Conservation (phyloP, 1,139 yeast species). For the Saccharomyces hybrid region DNA sequence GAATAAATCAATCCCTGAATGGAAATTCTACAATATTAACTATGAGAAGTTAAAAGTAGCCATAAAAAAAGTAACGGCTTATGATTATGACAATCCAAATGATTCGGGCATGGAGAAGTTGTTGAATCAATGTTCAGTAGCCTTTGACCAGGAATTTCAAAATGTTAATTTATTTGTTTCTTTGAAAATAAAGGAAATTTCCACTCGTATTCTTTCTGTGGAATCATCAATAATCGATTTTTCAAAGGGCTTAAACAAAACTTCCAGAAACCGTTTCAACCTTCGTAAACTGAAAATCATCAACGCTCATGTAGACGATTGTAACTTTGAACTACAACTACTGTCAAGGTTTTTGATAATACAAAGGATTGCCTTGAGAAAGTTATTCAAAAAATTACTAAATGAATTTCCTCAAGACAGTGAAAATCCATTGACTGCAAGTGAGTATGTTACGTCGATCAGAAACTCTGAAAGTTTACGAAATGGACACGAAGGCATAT, state of each 20-base stretch:
- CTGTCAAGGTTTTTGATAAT: slow-evolving; percentile 67
- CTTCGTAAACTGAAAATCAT: slow-evolving; percentile 15
- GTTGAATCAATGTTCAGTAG: slow-evolving; percentile 15
- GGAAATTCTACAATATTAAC: slow-evolving; percentile 78
- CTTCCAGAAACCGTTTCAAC: background rate
- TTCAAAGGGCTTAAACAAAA: slow-evolving; percentile 1
- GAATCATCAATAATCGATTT: slow-evolving; percentile 16
- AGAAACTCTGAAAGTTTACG: slow-evolving; percentile 30
- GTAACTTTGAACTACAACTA: slow-evolving; percentile 48
- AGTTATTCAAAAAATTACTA: slow-evolving; percentile 69
- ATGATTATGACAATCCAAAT: slow-evolving; percentile 2
- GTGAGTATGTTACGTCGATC: slow-evolving; percentile 31
- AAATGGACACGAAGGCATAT: slow-evolving; percentile 36
- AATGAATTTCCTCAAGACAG: slow-evolving; percentile 45
- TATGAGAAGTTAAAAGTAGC: slow-evolving; percentile 66
- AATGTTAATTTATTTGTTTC: slow-evolving; percentile 25
- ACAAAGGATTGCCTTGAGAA: slow-evolving; percentile 76
- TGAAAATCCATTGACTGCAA: slow-evolving; percentile 18
- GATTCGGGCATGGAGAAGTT: background rate
- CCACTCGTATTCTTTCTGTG: slow-evolving; percentile 24
- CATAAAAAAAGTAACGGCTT: slow-evolving; percentile 46
- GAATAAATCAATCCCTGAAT: slow-evolving; percentile 75
- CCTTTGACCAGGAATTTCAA: slow-evolving; percentile 34
- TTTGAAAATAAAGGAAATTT: slow-evolving; percentile 27
- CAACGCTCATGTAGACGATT: slow-evolving; percentile 17